A percentile compares a stretch with the other conserved stretches of the same genome.
These are phyloP conservation scores for Phytophthora boehmeriae DNA, from an alignment of 352 stramenopile species.

Conservation along the genomic window DNA sequence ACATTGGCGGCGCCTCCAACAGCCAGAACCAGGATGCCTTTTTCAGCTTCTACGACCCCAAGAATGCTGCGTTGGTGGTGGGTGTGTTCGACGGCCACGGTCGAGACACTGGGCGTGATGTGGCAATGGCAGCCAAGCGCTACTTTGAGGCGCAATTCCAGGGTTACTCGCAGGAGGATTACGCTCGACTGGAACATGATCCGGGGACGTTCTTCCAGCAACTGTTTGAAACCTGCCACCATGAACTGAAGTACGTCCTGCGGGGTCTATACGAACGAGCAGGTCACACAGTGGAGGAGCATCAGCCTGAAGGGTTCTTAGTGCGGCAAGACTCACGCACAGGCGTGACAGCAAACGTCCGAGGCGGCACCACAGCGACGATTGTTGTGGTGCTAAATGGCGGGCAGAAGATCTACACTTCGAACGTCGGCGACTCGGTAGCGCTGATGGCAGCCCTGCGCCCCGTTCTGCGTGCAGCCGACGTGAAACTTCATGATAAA, in stretches of 20 bases:
- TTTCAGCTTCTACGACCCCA: conserved; percentile 64
- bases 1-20: conserved; percentile 58
- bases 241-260: conserved; percentile 68
- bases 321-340: conserved; percentile 45
- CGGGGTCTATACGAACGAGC: conserved; percentile 58
- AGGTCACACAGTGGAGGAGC: conserved; percentile 64
- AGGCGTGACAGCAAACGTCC: conserved; percentile 67
- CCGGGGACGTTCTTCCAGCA: conserved; percentile 53
- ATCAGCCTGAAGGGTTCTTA: conserved; percentile 65
- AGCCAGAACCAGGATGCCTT: conserved; percentile 90
- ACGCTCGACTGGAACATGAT: conserved; percentile 53
- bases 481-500: conserved; percentile 34
- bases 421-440: conserved; percentile 86
- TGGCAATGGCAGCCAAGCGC: conserved; percentile 58
- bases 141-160: conserved; percentile 76
- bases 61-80: conserved; percentile 55
- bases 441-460: conserved; percentile 43
- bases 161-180: conserved; percentile 47
- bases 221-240: conserved; percentile 69
- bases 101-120: conserved; percentile 71
- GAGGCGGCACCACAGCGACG: conserved; percentile 89
- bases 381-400: conserved; percentile 80
- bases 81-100: conserved; percentile 90
- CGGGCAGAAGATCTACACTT: conserved; percentile 69
- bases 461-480: conserved; percentile 24